Percentiles rank a stretch among this genome's conserved stretches.
Evolutionary conservation across 345 rosid species (phyloP).

Genomic region (Pistacia vera): DNA sequence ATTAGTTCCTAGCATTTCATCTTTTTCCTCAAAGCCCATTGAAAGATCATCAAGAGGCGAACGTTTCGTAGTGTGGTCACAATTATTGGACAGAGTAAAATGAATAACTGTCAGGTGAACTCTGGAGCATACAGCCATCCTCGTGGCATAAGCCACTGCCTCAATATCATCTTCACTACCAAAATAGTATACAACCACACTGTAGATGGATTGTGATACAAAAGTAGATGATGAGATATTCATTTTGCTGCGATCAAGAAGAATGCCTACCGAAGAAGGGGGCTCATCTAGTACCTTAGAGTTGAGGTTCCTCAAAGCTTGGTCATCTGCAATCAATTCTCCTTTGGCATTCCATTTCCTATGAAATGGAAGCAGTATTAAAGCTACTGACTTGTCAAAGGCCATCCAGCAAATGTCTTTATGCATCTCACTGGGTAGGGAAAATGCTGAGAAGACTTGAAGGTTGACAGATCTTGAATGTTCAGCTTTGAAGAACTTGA

Average conservation of each 20-base stretch:
- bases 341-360: slow-evolving; percentile 26
- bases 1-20: not conserved
- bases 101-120: slow-evolving; percentile 20
- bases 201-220: not conserved
- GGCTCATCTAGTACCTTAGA: slow-evolving; percentile 23
- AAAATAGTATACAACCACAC: slow-evolving; percentile 12
- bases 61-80: slow-evolving; percentile 6
- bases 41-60: slow-evolving; percentile 17
- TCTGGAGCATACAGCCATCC: slow-evolving; percentile 23
- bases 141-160: slow-evolving; percentile 29
- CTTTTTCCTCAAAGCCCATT: not conserved
- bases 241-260: slow-evolving; percentile 22
- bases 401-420: slow-evolving; percentile 33
- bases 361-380: slow-evolving; percentile 29
- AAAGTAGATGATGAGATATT: slow-evolving; percentile 22
- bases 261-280: slow-evolving; percentile 30
- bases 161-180: slow-evolving; percentile 36
- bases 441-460: slow-evolving; percentile 30
- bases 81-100: not conserved
- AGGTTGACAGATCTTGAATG: slow-evolving; percentile 14
- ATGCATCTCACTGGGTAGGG: slow-evolving; percentile 26
- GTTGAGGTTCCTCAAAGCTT: slow-evolving; percentile 20
- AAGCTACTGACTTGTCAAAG: slow-evolving; percentile 26
- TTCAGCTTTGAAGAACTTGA: slow-evolving; percentile 17
- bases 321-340: slow-evolving; percentile 16